Percentiles rank a stretch among this genome's conserved stretches.
Evolutionary conservation across 2,329 filamentous ascomycete genomes (phyloP).

Genomic region (Colletotrichum zoysiae): DNA sequence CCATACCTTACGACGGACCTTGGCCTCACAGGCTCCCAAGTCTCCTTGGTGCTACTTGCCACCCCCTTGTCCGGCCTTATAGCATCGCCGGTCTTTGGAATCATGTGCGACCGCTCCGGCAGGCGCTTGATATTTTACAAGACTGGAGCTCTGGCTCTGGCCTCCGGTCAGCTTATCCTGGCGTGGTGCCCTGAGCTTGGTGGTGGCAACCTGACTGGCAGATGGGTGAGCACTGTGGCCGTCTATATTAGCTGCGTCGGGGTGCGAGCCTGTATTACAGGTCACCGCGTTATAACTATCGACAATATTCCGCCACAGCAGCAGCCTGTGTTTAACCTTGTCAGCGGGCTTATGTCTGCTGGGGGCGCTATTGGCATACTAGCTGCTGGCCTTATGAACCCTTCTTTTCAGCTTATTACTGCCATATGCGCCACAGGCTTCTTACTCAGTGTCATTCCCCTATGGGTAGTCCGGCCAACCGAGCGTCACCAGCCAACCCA

Average conservation of each 20-base stretch:
- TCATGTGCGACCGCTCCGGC: slow-evolving; percentile 16
- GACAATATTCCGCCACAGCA: slow-evolving; percentile 18
- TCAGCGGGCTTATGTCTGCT: not conserved
- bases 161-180: not conserved
- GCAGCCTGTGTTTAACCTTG: slow-evolving; percentile 14
- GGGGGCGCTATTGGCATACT: not conserved
- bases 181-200: not conserved
- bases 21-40: slow-evolving; percentile 2
- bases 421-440: not conserved
- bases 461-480: not conserved
- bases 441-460: not conserved
- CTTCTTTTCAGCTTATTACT: not conserved
- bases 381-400: not conserved
- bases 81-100: not conserved
- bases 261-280: too few relatives aligned
- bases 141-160: not conserved
- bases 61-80: slow-evolving; percentile 3
- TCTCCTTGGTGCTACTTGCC: slow-evolving; percentile 8
- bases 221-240: too few relatives aligned
- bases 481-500: too few relatives aligned
- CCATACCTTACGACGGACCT: slow-evolving; percentile 6
- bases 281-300: slow-evolving; percentile 1
- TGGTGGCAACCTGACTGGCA: not conserved
- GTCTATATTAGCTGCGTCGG: too few relatives aligned
- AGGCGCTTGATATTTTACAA: not conserved